phyloP scores from a whole-genome alignment of 2,329 filamentous ascomycete genomes.

The Emergomyces africanus region DNA sequence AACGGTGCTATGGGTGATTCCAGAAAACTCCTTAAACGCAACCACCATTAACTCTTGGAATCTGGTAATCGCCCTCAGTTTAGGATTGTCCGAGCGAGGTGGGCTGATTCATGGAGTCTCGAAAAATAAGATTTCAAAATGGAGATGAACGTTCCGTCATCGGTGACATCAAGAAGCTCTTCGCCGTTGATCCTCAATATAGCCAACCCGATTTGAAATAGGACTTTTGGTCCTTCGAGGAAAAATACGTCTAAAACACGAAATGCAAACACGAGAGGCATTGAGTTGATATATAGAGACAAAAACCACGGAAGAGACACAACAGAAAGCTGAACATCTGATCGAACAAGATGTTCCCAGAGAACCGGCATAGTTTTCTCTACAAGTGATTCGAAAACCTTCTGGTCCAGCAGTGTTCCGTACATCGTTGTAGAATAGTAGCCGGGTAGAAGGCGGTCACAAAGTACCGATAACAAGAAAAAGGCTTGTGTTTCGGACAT shows the following conservation, averaged over 20 bases:
- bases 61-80: slow-evolving; percentile 80
- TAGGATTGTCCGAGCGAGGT: slow-evolving; percentile 94
- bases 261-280: slow-evolving; percentile 96
- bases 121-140: slow-evolving; percentile 92
- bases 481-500: slow-evolving; percentile 96
- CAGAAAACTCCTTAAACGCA: slow-evolving; percentile 94
- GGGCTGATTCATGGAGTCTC: slow-evolving; percentile 84
- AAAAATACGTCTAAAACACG: slow-evolving; percentile 96
- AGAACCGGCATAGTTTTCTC: slow-evolving; percentile 98
- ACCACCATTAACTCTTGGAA: slow-evolving; percentile 99
- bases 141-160: slow-evolving; percentile 94
- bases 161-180: slow-evolving; percentile 79
- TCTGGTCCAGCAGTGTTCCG: slow-evolving; percentile 88
- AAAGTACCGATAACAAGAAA: slow-evolving; percentile 80
- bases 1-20: slow-evolving; percentile 86
- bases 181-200: slow-evolving; percentile 96
- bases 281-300: slow-evolving; percentile 97
- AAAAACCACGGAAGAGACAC: slow-evolving; percentile 97
- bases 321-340: slow-evolving; percentile 91
- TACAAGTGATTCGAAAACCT: slow-evolving; percentile 95
- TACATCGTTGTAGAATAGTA: slow-evolving; percentile 99
- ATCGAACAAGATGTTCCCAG: slow-evolving; percentile 96
- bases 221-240: slow-evolving; percentile 88
- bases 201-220: slow-evolving; percentile 95
- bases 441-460: slow-evolving; percentile 82